Evolutionary conservation across 441 rosid genomes (phyloP).

Genomic region (Biscutella laevigata): DNA sequence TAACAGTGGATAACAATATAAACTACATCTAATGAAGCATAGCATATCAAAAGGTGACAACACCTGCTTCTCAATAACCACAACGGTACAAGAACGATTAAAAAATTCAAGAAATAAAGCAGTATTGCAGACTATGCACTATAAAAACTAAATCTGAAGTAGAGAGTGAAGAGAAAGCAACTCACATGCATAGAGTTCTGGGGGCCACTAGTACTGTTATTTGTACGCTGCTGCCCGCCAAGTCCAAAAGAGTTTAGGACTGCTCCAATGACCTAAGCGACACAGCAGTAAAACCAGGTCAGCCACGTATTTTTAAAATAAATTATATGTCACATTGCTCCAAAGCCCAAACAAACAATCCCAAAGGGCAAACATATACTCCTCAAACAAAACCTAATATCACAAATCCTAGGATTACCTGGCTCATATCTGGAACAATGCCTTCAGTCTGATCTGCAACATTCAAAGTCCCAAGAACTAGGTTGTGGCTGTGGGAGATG

Average conservation of each 20-base stretch:
- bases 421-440: slow-evolving; percentile 48
- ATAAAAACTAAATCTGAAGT: neutral
- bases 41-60: neutral
- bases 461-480: slow-evolving; percentile 78
- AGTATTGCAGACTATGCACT: neutral
- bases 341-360: neutral
- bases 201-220: slow-evolving; percentile 26
- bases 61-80: neutral
- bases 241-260: slow-evolving; percentile 77
- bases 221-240: slow-evolving; percentile 46
- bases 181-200: slow-evolving; percentile 44
- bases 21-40: neutral
- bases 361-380: neutral
- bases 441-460: slow-evolving; percentile 81
- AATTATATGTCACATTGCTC: neutral
- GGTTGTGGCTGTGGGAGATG: slow-evolving; percentile 75
- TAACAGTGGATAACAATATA: neutral
- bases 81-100: neutral
- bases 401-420: slow-evolving; percentile 35
- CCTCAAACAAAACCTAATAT: neutral
- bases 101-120: neutral
- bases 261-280: slow-evolving; percentile 69
- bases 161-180: slow-evolving; percentile 1
- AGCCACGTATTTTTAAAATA: neutral
- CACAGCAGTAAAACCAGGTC: slow-evolving; percentile 14